Conservation (phyloP, 2,329 filamentous ascomycete species). For the Fusarium chuoi region DNA sequence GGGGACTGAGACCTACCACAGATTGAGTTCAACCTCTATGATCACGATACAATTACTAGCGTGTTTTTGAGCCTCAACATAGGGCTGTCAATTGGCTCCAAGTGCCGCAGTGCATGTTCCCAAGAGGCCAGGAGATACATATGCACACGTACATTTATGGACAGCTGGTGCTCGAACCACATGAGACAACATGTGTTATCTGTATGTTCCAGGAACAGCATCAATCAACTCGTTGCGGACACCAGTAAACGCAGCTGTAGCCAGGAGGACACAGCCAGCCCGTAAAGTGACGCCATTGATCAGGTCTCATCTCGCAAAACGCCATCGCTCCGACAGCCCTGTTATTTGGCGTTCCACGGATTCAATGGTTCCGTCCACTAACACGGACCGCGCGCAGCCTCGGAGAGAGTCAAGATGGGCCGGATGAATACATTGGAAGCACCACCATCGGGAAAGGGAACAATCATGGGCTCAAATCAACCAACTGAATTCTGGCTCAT, state of each 20-base stretch:
- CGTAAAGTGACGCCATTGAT: slow-evolving; percentile 11
- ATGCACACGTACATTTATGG: neutral
- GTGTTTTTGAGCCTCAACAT: neutral
- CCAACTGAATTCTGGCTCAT: neutral
- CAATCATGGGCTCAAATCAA: neutral
- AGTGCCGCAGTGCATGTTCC: neutral
- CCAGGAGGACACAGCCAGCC: neutral
- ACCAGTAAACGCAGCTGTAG: neutral
- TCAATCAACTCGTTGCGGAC: neutral
- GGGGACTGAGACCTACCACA: neutral
- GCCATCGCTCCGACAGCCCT: slow-evolving; percentile 3
- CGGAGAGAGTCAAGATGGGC: neutral
- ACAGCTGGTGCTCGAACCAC: neutral
- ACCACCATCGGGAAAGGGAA: neutral
- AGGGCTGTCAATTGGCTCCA: neutral
- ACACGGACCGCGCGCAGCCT: slow-evolving; percentile 18
- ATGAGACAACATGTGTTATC: neutral
- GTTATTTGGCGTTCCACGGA: slow-evolving; percentile 12
- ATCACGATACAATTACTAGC: neutral
- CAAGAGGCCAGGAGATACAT: neutral
- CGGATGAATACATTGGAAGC: neutral
- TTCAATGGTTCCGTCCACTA: slow-evolving; percentile 12
- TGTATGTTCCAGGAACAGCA: neutral
- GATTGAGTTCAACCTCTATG: neutral
- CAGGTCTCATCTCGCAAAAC: neutral